Evolutionary conservation across 176 grass and related monocot species (phyloP).

Genomic region (Paspalum notatum): DNA sequence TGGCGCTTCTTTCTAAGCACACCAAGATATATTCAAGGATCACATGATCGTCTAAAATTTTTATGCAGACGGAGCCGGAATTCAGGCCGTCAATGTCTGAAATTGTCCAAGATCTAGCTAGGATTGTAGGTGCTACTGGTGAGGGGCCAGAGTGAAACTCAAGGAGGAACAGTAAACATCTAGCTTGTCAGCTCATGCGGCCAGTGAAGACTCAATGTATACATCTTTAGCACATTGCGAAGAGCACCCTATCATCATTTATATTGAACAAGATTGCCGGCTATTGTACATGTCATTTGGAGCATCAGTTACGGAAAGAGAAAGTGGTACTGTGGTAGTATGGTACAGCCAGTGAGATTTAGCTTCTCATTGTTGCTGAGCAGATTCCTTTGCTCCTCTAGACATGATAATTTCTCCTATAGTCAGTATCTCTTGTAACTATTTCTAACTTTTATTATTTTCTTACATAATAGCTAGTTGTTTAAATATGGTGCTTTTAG

Average conservation of each 20-base stretch:
- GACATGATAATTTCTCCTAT: conserved; percentile 31
- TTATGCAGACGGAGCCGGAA: conserved; percentile 64
- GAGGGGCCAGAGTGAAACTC: conserved; percentile 45
- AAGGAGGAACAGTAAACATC: conserved; percentile 11
- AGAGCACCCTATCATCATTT: conserved; percentile 14
- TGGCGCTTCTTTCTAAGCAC: conserved; percentile 10
- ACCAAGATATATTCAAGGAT: conserved; percentile 3
- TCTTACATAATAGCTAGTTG: conserved; percentile 31
- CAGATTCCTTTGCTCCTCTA: conserved; percentile 35
- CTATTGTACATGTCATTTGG: conserved; percentile 51
- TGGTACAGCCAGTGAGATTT: conserved; percentile 6
- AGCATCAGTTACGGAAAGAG: conserved; percentile 39
- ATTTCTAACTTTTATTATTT: conserved; percentile 41
- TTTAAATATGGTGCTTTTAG: conserved; percentile 13
- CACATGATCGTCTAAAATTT: conserved; percentile 35
- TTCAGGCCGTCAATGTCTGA: conserved; percentile 77
- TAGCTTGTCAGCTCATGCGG: not conserved
- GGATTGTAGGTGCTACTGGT: conserved; percentile 38
- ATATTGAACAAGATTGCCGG: conserved; percentile 18
- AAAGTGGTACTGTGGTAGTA: conserved; percentile 11
- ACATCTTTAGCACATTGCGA: conserved; percentile 11
- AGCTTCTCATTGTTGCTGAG: conserved; percentile 22
- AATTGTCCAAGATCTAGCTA: conserved; percentile 72
- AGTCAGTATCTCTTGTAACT: conserved; percentile 51
- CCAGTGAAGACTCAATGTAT: conserved; percentile 22